Percentiles rank a stretch among this genome's conserved stretches.
Conservation (phyloP, 805 yeast species). For the Blastobotrys mokoenaii region DNA sequence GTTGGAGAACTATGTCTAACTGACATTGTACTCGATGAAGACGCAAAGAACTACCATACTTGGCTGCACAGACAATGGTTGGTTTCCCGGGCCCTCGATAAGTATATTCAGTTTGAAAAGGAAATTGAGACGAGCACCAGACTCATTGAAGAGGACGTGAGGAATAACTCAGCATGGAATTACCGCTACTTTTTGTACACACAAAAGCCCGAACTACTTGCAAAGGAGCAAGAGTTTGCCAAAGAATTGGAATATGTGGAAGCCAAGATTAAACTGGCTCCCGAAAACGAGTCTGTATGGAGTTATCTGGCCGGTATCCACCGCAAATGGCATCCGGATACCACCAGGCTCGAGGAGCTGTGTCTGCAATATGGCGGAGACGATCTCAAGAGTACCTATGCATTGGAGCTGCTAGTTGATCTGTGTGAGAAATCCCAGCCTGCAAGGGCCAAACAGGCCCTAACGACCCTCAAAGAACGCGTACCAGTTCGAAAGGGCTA, state of each 20-base stretch:
- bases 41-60: constrained; percentile 88
- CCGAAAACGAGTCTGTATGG: constrained; percentile 84
- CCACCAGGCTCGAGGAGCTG: constrained; percentile 38
- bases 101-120: constrained; percentile 33
- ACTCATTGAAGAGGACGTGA: constrained; percentile 43
- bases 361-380: constrained; percentile 35
- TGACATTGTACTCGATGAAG: constrained; percentile 62
- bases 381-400: constrained; percentile 27
- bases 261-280: constrained; percentile 46
- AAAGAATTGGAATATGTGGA: constrained; percentile 49
- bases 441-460: constrained; percentile 36
- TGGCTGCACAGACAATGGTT: constrained; percentile 93
- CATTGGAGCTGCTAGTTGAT: constrained; percentile 53
- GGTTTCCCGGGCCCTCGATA: constrained; percentile 25
- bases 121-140: constrained; percentile 29
- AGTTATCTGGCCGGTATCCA: constrained; percentile 63
- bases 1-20: constrained; percentile 58
- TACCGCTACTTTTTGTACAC: constrained; percentile 58
- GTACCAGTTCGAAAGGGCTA: constrained; percentile 57
- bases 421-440: constrained; percentile 32
- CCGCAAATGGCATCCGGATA: constrained; percentile 20
- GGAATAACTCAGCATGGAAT: constrained; percentile 92
- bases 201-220: constrained; percentile 12
- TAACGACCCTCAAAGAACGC: constrained; percentile 43
- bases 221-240: constrained; percentile 21